These are phyloP conservation scores for Immersiporthe knoxdaviesiana DNA, from an alignment of 2,329 filamentous ascomycete species.

Conservation along the genomic window DNA sequence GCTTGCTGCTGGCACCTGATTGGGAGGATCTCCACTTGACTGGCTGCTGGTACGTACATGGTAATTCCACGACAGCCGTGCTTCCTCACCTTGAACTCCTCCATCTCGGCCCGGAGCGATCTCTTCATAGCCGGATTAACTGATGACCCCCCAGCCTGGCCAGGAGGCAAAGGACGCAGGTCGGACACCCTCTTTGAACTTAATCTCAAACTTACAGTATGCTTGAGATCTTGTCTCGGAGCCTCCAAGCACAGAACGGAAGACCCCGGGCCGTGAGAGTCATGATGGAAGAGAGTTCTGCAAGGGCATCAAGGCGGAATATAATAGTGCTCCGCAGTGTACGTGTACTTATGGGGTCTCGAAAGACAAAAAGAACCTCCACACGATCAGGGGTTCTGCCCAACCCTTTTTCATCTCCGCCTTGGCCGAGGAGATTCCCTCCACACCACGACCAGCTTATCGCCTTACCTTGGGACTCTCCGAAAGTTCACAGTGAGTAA, in stretches of 20 bases:
- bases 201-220: neutral
- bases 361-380: neutral
- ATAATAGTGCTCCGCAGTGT: neutral
- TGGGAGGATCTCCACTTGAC: neutral
- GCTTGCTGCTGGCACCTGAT: too few relatives aligned
- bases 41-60: neutral
- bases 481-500: neutral
- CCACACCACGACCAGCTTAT: neutral
- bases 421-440: neutral
- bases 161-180: neutral
- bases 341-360: too few relatives aligned
- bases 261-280: neutral
- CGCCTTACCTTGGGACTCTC: too few relatives aligned
- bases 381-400: neutral
- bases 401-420: conserved; percentile 1
- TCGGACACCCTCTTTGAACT: neutral
- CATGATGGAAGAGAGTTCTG: neutral
- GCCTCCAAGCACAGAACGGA: neutral
- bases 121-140: neutral
- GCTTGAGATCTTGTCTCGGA: neutral
- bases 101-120: neutral
- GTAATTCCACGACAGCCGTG: neutral
- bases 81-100: neutral
- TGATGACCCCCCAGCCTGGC: neutral
- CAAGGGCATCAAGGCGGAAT: neutral